Conservation (phyloP, 2,329 filamentous ascomycete species). For the Colletotrichum musae region DNA sequence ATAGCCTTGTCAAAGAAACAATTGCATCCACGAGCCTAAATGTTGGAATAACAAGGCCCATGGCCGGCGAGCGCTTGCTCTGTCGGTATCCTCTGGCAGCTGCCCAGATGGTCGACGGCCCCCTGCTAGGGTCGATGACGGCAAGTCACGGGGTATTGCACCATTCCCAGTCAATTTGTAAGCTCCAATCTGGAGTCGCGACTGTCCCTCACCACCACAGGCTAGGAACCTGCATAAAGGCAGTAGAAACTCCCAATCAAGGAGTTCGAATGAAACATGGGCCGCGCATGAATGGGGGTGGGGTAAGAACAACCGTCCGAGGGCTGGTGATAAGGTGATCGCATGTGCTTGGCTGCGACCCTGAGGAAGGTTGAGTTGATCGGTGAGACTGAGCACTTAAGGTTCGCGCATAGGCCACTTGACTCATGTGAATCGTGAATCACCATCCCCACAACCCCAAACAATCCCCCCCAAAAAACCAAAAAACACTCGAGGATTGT, state of each 20-base stretch:
- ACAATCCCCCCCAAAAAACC: too few species aligned
- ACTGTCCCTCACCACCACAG: constrained; percentile 43
- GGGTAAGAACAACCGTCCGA: constrained; percentile 31
- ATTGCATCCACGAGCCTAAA: constrained; percentile 36
- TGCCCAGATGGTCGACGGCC: constrained; percentile 34
- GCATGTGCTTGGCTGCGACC: constrained; percentile 35
- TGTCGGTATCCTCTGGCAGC: constrained; percentile 36
- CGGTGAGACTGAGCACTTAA: constrained; percentile 12
- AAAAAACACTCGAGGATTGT: too few species aligned
- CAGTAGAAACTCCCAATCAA: constrained; percentile 50
- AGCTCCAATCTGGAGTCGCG: constrained; percentile 50
- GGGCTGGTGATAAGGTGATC: constrained; percentile 34
- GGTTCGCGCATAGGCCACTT: constrained; percentile 31
- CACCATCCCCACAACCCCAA: not conserved
- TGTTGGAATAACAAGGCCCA: constrained; percentile 26
- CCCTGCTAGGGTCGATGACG: constrained; percentile 44
- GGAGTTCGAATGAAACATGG: constrained; percentile 39
- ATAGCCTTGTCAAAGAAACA: constrained; percentile 32
- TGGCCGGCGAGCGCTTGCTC: constrained; percentile 36
- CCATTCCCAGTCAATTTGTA: constrained; percentile 66
- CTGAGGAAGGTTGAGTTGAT: constrained; percentile 28
- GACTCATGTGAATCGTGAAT: constrained; percentile 30
- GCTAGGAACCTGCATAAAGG: constrained; percentile 40
- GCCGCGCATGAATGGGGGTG: constrained; percentile 38
- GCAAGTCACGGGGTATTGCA: constrained; percentile 74